phyloP scores from a whole-genome alignment of 257 asterid genomes.

The Penstemon newberryi region DNA sequence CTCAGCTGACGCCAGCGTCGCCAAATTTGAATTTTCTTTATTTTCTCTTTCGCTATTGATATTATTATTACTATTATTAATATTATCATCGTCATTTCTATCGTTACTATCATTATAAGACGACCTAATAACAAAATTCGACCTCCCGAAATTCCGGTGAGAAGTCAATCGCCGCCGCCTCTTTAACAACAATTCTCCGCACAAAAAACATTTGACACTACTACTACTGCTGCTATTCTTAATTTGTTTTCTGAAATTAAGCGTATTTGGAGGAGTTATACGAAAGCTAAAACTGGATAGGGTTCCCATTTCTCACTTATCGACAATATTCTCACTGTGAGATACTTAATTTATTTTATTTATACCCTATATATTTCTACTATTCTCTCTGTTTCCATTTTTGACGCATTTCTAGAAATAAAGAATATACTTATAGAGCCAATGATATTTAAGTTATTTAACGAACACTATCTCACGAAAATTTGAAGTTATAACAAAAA shows the following conservation, averaged over 20 bases:
- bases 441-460: no score
- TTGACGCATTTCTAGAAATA: no score
- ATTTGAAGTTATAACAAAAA: no score
- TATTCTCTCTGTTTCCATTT: no score
- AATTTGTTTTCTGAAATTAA: constrained; percentile 26
- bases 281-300: constrained; percentile 50
- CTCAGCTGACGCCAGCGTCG: constrained; percentile 49
- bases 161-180: constrained; percentile 39
- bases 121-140: constrained; percentile 44
- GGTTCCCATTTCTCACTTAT: constrained; percentile 47
- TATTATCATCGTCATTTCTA: constrained; percentile 32
- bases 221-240: constrained; percentile 7
- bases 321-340: no score
- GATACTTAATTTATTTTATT: no score
- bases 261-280: constrained; percentile 37
- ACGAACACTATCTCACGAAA: no score
- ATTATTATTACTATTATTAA: constrained; percentile 18
- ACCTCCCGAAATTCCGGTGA: constrained; percentile 35
- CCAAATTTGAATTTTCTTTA: constrained; percentile 59
- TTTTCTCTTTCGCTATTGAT: constrained; percentile 46
- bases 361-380: no score
- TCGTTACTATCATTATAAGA: constrained; percentile 33
- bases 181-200: constrained; percentile 35
- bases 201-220: constrained; percentile 35
- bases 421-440: no score